Percentiles rank a stretch among this genome's conserved stretches.
Evolutionary conservation across 441 rosid genomes (phyloP).

Genomic region (Gossypium schwendimanii): DNA sequence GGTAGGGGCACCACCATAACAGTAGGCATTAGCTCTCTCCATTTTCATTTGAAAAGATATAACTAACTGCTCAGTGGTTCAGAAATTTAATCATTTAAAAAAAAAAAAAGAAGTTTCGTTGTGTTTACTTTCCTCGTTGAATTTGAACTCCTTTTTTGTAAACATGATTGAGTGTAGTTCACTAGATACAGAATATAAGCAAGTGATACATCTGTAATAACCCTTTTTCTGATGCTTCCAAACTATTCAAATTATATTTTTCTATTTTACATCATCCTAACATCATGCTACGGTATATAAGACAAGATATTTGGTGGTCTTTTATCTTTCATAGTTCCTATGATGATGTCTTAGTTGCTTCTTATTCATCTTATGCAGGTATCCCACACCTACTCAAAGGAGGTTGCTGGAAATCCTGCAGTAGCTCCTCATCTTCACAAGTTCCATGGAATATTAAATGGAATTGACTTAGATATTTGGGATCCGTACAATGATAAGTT

Average conservation of each 20-base stretch:
- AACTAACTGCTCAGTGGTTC: neutral
- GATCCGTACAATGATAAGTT: conserved; percentile 81
- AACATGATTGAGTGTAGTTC: neutral
- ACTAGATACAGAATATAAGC: neutral
- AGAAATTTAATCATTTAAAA: neutral
- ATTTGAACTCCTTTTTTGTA: neutral
- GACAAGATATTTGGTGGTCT: neutral
- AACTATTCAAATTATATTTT: neutral
- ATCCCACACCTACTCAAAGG: conserved; percentile 70
- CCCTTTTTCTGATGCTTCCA: neutral
- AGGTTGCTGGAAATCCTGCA: conserved; percentile 69
- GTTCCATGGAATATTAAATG: conserved; percentile 88
- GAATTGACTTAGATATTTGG: conserved; percentile 94
- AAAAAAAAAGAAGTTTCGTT: neutral
- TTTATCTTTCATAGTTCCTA: neutral
- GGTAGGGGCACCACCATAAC: neutral
- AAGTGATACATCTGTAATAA: neutral
- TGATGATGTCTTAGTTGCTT: conserved; percentile 10
- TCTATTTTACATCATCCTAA: neutral
- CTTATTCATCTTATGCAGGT: conserved; percentile 43
- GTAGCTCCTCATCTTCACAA: conserved; percentile 71
- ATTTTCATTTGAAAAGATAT: neutral
- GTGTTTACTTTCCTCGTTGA: neutral
- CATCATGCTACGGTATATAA: neutral
- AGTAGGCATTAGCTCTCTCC: neutral